Evolutionary conservation across 2,329 filamentous ascomycete species (phyloP), one percentile per base, ranked within the genome.

Genomic region (Calonectria crousiana): DNA sequence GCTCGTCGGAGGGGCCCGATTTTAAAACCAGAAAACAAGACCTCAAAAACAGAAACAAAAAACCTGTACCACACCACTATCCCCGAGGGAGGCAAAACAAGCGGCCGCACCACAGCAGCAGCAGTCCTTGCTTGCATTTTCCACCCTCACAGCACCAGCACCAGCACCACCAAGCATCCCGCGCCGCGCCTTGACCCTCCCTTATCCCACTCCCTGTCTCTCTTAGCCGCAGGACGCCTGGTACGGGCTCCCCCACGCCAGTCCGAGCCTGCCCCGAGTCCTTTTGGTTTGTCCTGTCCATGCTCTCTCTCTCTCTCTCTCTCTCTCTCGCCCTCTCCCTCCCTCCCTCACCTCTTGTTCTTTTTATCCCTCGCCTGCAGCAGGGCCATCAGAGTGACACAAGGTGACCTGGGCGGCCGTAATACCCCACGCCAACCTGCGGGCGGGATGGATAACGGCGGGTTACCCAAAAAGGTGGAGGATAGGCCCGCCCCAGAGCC

Each of bases 181-280:
- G 56, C 56, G 56, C 56, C 8, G 56, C 56, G 56, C 56, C 56
- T 41, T 60, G 56, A 60, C 56, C 56, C 23, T 60, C 56, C n/a
- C 56, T 60, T 60, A 60, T 60, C 56, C 56, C 56, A 41, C 56
- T 38, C 56, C 56, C 56, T 60, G 56, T 41, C 56, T 23, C 53
- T 47, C 41, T n/a, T 60, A 60, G 53, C 53, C 53, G 53, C 53
- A 60, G 32, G 53, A 60, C 53, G 34, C 56, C 56, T 34, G 34
- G n/a, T 36, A 41, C 28, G 16, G 51, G 51, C 56, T 41, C 56
- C 56, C 56, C 56, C 56, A 67, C 49, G 44, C 64, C 44, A 23
- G 30, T 5, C 32, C 52, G 30, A n/a, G 38, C 38, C 47, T 52
- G 47, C 44, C 32, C 32, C 53, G 20, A n/a, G 6, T 47, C 6